Conservation (phyloP, 1,139 yeast genomes). For the Hansenula anomala region DNA sequence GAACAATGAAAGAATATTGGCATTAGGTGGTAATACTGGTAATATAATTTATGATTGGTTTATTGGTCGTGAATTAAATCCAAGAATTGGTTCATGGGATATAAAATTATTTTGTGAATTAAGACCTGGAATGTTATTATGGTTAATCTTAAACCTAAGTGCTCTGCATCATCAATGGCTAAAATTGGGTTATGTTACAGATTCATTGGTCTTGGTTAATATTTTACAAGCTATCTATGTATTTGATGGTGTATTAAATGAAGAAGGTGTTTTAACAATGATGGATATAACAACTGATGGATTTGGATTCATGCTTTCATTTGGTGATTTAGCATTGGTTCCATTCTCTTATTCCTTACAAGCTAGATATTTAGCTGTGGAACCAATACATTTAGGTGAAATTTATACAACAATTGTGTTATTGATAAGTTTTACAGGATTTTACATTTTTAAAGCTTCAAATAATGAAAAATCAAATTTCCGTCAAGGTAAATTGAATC, state of each 20-base stretch:
- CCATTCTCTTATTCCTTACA: slow-evolving; percentile 91
- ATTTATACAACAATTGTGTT: slow-evolving; percentile 39
- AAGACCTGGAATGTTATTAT: slow-evolving; percentile 88
- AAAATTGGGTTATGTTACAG: slow-evolving; percentile 53
- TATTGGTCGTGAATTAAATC: slow-evolving; percentile 94
- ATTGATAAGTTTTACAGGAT: slow-evolving; percentile 46
- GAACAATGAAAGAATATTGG: slow-evolving; percentile 66
- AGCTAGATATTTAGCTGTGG: slow-evolving; percentile 70
- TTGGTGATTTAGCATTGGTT: slow-evolving; percentile 92
- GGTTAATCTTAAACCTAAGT: slow-evolving; percentile 77
- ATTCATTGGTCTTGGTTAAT: slow-evolving; percentile 68
- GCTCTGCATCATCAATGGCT: slow-evolving; percentile 80
- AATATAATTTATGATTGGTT: slow-evolving; percentile 85
- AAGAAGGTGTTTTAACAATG: slow-evolving; percentile 86
- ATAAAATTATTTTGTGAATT: slow-evolving; percentile 89
- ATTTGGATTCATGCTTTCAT: slow-evolving; percentile 91
- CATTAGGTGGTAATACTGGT: slow-evolving; percentile 84
- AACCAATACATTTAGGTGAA: slow-evolving; percentile 55
- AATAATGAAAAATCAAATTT: slow-evolving; percentile 84
- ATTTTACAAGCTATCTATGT: slow-evolving; percentile 76
- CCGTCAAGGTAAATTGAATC: slow-evolving; percentile 67
- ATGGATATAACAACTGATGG: slow-evolving; percentile 97
- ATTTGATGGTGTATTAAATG: slow-evolving; percentile 88
- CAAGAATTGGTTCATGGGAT: slow-evolving; percentile 81
- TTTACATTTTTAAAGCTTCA: slow-evolving; percentile 76